Conservation (phyloP, 1,284 basidiomycete species). For the Pascua guehoae region DNA sequence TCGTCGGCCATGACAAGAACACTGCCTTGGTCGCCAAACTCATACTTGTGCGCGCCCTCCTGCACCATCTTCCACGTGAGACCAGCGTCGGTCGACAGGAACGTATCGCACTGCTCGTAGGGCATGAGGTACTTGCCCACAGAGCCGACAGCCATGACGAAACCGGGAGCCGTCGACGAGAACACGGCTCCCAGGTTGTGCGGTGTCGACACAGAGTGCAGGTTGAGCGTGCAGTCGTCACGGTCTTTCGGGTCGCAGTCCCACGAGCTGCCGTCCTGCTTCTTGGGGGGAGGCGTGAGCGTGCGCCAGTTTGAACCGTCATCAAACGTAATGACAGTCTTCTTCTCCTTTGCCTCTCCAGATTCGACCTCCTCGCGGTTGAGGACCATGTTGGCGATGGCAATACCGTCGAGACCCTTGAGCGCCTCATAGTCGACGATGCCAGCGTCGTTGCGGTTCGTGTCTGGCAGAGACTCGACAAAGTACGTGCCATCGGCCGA, state of each 20-base stretch:
- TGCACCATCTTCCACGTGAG: constrained; percentile 77
- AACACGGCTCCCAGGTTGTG: constrained; percentile 93
- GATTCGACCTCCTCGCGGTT: constrained; percentile 79
- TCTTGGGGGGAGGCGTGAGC: constrained; percentile 62
- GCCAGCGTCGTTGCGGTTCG: constrained; percentile 80
- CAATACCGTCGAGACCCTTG: constrained; percentile 88
- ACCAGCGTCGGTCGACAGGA: constrained; percentile 85
- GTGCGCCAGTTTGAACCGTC: constrained; percentile 81
- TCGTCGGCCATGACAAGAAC: constrained; percentile 83
- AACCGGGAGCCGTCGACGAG: constrained; percentile 87
- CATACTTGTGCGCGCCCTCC: constrained; percentile 82
- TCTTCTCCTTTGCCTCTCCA: constrained; percentile 64
- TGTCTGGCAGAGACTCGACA: constrained; percentile 83
- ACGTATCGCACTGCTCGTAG: constrained; percentile 89
- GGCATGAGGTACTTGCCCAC: constrained; percentile 67
- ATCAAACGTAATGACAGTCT: constrained; percentile 81
- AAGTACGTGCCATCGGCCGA: constrained; percentile 95
- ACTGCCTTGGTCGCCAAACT: constrained; percentile 86
- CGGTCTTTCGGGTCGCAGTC: constrained; percentile 60
- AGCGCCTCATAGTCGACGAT: constrained; percentile 92
- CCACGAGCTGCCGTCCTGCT: constrained; percentile 61
- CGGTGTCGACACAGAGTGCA: constrained; percentile 84
- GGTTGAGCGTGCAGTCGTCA: constrained; percentile 73
- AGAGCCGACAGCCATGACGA: constrained; percentile 91
- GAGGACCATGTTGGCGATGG: constrained; percentile 78